Percentiles rank a stretch among this genome's conserved stretches.
These are phyloP conservation scores for Elongisporangium undulatum DNA, from an alignment of 352 stramenopile genomes.

Conservation along the genomic window DNA sequence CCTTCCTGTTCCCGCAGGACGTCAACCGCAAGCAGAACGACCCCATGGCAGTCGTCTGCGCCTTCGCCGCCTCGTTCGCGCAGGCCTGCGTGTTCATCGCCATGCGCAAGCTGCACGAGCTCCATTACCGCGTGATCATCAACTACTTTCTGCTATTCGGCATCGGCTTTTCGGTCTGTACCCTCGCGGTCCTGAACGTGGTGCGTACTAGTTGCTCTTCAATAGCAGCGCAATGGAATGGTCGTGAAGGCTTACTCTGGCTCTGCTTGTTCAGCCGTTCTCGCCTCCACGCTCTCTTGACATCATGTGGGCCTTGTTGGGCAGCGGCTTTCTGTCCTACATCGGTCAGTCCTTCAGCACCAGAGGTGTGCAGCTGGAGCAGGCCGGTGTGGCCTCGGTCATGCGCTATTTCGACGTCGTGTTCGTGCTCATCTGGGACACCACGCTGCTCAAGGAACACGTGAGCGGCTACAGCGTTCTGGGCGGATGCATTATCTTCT, in stretches of 20 bases:
- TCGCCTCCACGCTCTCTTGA: neutral
- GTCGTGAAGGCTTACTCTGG: neutral
- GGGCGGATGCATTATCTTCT: conserved; percentile 47
- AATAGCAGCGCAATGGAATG: too few relatives aligned
- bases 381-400: conserved; percentile 54
- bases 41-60: conserved; percentile 24
- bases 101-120: conserved; percentile 42
- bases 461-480: conserved; percentile 59
- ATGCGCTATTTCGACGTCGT: conserved; percentile 73
- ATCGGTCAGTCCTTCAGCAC: conserved; percentile 54
- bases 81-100: conserved; percentile 40
- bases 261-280: neutral
- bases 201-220: conserved; percentile 13
- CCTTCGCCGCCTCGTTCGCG: conserved; percentile 20
- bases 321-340: conserved; percentile 38
- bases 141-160: conserved; percentile 49
- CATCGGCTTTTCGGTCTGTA: conserved; percentile 19
- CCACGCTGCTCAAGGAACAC: conserved; percentile 36
- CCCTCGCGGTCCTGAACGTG: conserved; percentile 16
- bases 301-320: conserved; percentile 35
- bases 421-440: conserved; percentile 58
- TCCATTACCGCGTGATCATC: conserved; percentile 35
- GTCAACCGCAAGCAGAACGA: conserved; percentile 11
- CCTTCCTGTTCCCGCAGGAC: conserved; percentile 39
- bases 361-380: conserved; percentile 51